Evolutionary conservation across 2,329 filamentous ascomycete genomes (phyloP).

Genomic region (Teratosphaeria gauchensis): DNA sequence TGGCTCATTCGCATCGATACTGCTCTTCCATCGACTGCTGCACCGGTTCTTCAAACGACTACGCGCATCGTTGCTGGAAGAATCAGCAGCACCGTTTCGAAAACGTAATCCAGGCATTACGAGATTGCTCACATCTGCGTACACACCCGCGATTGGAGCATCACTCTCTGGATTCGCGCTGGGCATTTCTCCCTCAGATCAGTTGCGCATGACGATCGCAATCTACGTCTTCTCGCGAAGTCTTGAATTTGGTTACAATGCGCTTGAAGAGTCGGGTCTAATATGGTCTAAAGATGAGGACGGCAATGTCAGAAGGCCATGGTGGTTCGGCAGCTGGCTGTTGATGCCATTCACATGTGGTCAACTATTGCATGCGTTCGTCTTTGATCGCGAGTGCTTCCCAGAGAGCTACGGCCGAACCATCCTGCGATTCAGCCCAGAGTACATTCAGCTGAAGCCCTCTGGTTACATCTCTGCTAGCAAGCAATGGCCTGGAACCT

Average conservation of each 20-base stretch:
- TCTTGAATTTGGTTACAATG: constrained; percentile 79
- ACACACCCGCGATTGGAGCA: constrained; percentile 83
- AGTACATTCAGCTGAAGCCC: constrained; percentile 69
- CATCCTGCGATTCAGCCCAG: constrained; percentile 59
- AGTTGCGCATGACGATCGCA: constrained; percentile 67
- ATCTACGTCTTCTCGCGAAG: constrained; percentile 75
- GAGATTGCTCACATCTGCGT: constrained; percentile 65
- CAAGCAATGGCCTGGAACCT: constrained; percentile 63
- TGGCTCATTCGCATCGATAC: constrained; percentile 70
- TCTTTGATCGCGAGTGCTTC: constrained; percentile 44
- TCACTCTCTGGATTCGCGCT: constrained; percentile 77
- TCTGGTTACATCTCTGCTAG: constrained; percentile 54
- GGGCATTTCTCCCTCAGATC: constrained; percentile 61
- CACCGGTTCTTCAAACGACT: constrained; percentile 82
- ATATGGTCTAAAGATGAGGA: constrained; percentile 29
- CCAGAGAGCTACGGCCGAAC: constrained; percentile 52
- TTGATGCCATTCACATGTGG: constrained; percentile 41
- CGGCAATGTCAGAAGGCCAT: constrained; percentile 52
- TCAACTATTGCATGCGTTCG: constrained; percentile 42
- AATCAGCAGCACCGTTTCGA: constrained; percentile 69
- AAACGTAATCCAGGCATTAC: constrained; percentile 70
- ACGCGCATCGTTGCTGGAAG: constrained; percentile 65
- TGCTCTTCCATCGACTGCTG: constrained; percentile 79
- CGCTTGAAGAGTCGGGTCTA: constrained; percentile 60
- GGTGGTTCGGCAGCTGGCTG: constrained; percentile 47